Base-by-base conservation (phyloP, 495 filamentous ascomycete genomes). In the Annulohypoxylon stygium region DNA sequence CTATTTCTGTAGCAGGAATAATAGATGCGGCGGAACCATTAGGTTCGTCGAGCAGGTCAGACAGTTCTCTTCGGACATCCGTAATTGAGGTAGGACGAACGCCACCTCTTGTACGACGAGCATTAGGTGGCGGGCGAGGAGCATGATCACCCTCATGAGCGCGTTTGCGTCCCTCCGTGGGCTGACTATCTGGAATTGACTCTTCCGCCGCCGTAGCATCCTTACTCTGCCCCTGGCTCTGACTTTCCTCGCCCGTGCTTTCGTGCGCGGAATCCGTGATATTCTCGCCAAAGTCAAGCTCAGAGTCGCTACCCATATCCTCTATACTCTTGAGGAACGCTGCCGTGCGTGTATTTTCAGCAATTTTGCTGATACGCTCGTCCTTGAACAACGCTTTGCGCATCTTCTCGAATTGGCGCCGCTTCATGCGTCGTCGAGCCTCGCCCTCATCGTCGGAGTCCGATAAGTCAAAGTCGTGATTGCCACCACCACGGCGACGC, bases 291-390 rank as follows among this genome's bases (percentile, higher is more conserved):
- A 97, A 92, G 62, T 93, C 92, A 77, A 92, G 83, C 26, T 95
- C 92, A 60, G 95, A 92, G 45, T 95, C 93, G 20, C 88, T 84
- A 50, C 90, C 91, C 39, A 86, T 87, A 75, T 98, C 97, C 70
- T 97, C 95, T 59, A 99, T 91, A 8, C 93, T 91, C 63, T 87
- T 88, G 67, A 98, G 88, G 84, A 99, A 99, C 0, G 96, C 96
- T 12, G 89, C 84, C 75, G 93, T 94, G 79, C 95, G 94, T 11
- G 94, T 95, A 76, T 98, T 94, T 72, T 93, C 89, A 30, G 95
- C 94, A 61, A 99, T 91, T 77, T 94, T 93, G 70, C 90, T 93
- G 67, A 98, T 87, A 51, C 94, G 93, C 79, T 94, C 94, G 75
- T 99, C 95, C n/a, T 91, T 88, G 16, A 98, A 86, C 8, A 99